These are phyloP conservation scores for Wickerhamomyces queroliae DNA, from an alignment of 805 yeast species.

Conservation along the genomic window DNA sequence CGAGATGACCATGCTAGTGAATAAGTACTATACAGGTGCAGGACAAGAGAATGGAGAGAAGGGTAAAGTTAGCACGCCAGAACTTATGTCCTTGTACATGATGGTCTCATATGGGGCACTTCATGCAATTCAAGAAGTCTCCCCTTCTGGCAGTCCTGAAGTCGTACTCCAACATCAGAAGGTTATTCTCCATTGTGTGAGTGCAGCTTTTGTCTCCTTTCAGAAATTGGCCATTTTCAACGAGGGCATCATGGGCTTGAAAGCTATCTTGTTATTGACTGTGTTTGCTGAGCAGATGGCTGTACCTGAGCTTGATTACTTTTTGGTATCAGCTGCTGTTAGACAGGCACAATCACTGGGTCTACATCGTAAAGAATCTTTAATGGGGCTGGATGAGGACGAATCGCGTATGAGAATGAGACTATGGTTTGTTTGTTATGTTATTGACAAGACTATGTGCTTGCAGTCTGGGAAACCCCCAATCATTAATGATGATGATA, in stretches of 20 bases:
- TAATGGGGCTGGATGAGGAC: conserved; percentile 24
- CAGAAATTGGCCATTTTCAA: conserved; percentile 40
- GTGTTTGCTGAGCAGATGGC: conserved; percentile 24
- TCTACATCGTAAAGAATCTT: conserved; percentile 40
- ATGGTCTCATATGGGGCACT: not conserved
- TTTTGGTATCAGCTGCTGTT: conserved; percentile 36
- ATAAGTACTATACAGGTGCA: not conserved
- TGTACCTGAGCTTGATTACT: conserved; percentile 34
- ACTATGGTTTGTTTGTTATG: conserved; percentile 43
- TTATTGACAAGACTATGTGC: conserved; percentile 36
- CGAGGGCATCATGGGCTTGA: conserved; percentile 43
- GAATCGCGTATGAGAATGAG: conserved; percentile 31
- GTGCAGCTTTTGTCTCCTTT: conserved; percentile 38
- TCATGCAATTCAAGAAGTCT: not conserved
- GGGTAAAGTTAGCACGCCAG: not conserved
- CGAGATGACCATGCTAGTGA: conserved; percentile 2
- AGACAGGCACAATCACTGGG: conserved; percentile 51
- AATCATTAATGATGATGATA: conserved; percentile 32
- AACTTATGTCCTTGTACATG: not conserved
- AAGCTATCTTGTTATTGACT: conserved; percentile 42
- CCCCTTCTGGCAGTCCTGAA: not conserved
- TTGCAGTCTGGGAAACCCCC: conserved; percentile 42
- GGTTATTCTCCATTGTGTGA: not conserved
- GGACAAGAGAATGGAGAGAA: not conserved
- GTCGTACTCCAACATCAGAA: not conserved